These are phyloP conservation scores for Poa pratensis DNA, from an alignment of 176 grass and related monocot species.

Conservation along the genomic window DNA sequence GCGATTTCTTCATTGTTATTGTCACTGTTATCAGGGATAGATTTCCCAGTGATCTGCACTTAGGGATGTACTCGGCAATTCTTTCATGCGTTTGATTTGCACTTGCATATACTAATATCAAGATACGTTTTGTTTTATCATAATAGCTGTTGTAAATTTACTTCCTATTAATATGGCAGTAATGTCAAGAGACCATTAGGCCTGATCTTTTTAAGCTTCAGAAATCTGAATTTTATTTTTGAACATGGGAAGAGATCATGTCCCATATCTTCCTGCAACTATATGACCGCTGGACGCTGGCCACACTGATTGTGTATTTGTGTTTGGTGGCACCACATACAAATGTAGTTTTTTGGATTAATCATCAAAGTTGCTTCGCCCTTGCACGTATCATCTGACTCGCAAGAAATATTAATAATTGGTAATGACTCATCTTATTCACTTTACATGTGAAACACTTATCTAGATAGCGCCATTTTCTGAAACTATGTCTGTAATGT, in stretches of 20 bases:
- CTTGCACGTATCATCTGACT: not conserved
- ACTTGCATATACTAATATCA: not conserved
- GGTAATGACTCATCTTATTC: not conserved
- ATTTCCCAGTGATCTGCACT: too few species aligned
- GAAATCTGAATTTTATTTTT: not conserved
- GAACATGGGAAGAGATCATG: not conserved
- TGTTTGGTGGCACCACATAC: not conserved
- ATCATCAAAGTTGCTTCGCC: not conserved
- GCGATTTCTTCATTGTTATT: too few species aligned
- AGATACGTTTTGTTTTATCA: not conserved
- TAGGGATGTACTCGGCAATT: not conserved
- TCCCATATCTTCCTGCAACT: not conserved
- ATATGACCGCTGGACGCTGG: not conserved
- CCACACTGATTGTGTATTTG: not conserved
- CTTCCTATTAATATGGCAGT: not conserved
- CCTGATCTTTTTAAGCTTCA: not conserved
- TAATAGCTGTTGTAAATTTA: not conserved
- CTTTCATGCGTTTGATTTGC: not conserved
- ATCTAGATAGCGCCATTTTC: not conserved
- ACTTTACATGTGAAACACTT: not conserved
- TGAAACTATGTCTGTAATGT: slow-evolving; percentile 25
- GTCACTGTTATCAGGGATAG: too few species aligned
- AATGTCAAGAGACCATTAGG: not conserved
- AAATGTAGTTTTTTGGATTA: not conserved
- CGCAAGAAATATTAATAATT: not conserved